Conservation (phyloP, 352 stramenopile genomes). For the Aphanomyces cochlioides region DNA sequence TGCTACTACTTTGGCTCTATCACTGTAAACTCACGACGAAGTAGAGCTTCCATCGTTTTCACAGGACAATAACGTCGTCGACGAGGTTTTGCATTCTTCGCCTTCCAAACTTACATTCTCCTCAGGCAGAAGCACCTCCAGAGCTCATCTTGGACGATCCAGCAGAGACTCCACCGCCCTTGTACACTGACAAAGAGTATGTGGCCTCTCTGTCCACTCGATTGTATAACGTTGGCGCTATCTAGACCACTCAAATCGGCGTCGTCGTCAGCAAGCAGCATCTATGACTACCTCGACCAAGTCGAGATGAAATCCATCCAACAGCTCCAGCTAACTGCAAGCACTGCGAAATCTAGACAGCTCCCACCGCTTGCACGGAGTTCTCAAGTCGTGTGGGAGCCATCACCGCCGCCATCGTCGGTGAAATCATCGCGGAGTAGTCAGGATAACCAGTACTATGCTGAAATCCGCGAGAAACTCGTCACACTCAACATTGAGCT, state of each 20-base stretch:
- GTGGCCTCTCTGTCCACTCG: neutral
- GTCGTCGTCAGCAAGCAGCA: slow-evolving; percentile 35
- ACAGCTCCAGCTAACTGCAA: slow-evolving; percentile 39
- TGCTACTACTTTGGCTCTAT: too few species aligned
- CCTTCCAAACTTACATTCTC: too few species aligned
- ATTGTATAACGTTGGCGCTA: neutral
- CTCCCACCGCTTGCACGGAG: neutral
- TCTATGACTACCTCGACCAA: slow-evolving; percentile 79
- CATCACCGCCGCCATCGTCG: slow-evolving; percentile 35
- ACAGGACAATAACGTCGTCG: too few species aligned
- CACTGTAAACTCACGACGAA: too few species aligned
- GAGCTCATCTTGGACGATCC: slow-evolving; percentile 51
- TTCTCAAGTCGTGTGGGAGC: neutral
- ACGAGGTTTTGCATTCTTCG: too few species aligned
- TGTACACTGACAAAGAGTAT: slow-evolving; percentile 40
- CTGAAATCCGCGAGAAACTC: slow-evolving; percentile 76
- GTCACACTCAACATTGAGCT: slow-evolving; percentile 75
- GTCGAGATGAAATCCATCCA: slow-evolving; percentile 59
- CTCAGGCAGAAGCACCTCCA: too few species aligned
- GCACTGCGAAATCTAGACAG: neutral
- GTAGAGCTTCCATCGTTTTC: too few species aligned
- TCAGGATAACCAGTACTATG: slow-evolving; percentile 47
- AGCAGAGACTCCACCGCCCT: slow-evolving; percentile 35
- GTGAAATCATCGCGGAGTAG: slow-evolving; percentile 35
- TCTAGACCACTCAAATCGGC: neutral